Base-by-base conservation (phyloP, 2,329 filamentous ascomycete species). In the Phialophora tarda region DNA sequence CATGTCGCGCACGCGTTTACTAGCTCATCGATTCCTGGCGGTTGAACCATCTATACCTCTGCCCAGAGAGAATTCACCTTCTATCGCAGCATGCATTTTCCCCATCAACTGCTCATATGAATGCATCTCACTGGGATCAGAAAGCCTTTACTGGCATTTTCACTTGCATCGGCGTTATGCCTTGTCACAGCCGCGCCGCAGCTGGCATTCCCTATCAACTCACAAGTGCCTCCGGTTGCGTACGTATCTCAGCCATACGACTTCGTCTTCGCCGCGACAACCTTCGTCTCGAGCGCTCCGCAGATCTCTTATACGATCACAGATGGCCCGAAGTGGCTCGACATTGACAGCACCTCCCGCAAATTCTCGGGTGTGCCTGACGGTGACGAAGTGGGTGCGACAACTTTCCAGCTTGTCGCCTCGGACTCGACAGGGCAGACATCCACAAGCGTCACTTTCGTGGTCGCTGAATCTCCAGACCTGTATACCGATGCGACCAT, bases 191-290 rank as follows among this genome's bases (percentile, higher is more conserved):
- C 63, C 41, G 47, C 32, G 30, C 69, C 69, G 10, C 28, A 71
- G 34, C 61, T 82, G 57, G 81, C 82, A 55, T 94, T 93, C 72
- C 92, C 92, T 0, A 83, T 96, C 77, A 96, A 95, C 78, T 88
- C 91, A 2, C 93, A 97, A 77, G 84, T 96, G 0, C 92, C 92
- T 34, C 89, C 90, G 3, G 89, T 93, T 61, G 92, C 91, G 23
- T 85, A 90, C 70, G 82, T 91, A 66, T 85, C 84, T 48, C 75
- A 89, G 72, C 82, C 83, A 2, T 82, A 78, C 68, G 69, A 72
- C 55, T 82, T 82, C 68, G 70, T 72, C 51, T 81, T 82, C 60
- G 77, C 79, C 12, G 72, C 71, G 28, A 87, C 88, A 47, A 96
- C 92, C 0, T 96, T 96, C 78, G 82, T 83, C 14, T 89, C 90